These are phyloP conservation scores for Monosporascus sp. DNA, from an alignment of 2,329 filamentous ascomycete genomes.

Conservation along the genomic window DNA sequence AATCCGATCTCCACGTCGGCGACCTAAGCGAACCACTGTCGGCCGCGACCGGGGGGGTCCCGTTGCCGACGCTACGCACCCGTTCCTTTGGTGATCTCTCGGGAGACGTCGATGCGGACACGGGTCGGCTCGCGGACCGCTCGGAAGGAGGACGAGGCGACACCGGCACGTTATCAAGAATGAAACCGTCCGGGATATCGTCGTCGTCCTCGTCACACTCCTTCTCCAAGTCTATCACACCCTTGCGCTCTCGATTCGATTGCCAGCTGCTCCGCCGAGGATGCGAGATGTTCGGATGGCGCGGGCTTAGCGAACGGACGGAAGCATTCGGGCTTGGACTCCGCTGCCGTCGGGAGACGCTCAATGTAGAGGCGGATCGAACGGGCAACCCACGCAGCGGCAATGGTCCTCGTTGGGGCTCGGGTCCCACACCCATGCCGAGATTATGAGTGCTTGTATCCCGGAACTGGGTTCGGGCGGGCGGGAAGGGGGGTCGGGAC, in stretches of 20 bases:
- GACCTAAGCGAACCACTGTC: constrained; percentile 57
- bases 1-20: constrained; percentile 47
- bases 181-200: constrained; percentile 71
- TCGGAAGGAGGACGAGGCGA: constrained; percentile 62
- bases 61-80: constrained; percentile 55
- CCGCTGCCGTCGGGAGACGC: constrained; percentile 36
- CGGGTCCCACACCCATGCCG: constrained; percentile 22
- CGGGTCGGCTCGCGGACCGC: constrained; percentile 46
- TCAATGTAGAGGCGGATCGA: constrained; percentile 35
- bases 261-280: constrained; percentile 67
- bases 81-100: constrained; percentile 46
- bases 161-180: constrained; percentile 77
- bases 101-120: constrained; percentile 49
- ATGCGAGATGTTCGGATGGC: constrained; percentile 34
- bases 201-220: constrained; percentile 76
- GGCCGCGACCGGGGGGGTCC: constrained; percentile 53
- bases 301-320: constrained; percentile 34
- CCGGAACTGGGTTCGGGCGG: constrained; percentile 40
- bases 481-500: constrained; percentile 38
- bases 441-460: constrained; percentile 38
- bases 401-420: constrained; percentile 23
- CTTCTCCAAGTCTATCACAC: constrained; percentile 63
- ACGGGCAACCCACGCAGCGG: constrained; percentile 29
- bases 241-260: constrained; percentile 58
- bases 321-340: constrained; percentile 45